These are phyloP conservation scores for Acanthamoeba lenticulata DNA, from an alignment of 208 protist species.

Conservation along the genomic window DNA sequence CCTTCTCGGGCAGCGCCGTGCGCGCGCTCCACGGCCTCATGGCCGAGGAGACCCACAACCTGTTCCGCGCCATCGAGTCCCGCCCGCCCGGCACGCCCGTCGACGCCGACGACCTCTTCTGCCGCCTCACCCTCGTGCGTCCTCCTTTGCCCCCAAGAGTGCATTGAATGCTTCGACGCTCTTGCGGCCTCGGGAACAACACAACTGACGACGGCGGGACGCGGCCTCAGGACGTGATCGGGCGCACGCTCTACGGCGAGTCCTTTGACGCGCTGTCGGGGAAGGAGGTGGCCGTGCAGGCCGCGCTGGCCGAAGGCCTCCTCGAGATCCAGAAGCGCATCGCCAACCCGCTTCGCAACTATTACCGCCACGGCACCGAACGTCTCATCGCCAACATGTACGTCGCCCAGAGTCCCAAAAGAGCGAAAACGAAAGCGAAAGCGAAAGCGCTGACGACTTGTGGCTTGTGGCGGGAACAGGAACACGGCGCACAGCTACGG, in stretches of 20 bases:
- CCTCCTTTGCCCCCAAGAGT: too few relatives aligned
- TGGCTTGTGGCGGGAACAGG: too few relatives aligned
- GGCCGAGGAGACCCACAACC: not conserved
- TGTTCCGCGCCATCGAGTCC: not conserved
- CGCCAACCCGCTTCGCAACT: not conserved
- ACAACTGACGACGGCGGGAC: too few relatives aligned
- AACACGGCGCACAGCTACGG: not conserved
- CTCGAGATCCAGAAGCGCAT: conserved; percentile 25
- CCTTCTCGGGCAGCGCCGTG: not conserved
- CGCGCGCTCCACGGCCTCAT: conserved; percentile 9
- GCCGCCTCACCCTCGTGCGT: not conserved
- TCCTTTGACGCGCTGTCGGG: not conserved
- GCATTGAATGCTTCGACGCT: too few relatives aligned
- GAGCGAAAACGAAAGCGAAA: too few relatives aligned
- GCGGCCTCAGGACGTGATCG: conserved; percentile 36
- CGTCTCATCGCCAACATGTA: not conserved
- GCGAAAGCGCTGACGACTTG: too few relatives aligned
- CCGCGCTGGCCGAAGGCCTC: not conserved
- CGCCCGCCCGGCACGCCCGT: not conserved
- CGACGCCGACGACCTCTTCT: conserved; percentile 44
- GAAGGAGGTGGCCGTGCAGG: not conserved
- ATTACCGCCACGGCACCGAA: not conserved
- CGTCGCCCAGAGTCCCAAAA: too few relatives aligned
- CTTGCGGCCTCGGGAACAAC: too few relatives aligned
- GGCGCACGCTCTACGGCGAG: not conserved